phyloP scores from a whole-genome alignment of 208 protist species.

The Tetramitus jugosus region DNA sequence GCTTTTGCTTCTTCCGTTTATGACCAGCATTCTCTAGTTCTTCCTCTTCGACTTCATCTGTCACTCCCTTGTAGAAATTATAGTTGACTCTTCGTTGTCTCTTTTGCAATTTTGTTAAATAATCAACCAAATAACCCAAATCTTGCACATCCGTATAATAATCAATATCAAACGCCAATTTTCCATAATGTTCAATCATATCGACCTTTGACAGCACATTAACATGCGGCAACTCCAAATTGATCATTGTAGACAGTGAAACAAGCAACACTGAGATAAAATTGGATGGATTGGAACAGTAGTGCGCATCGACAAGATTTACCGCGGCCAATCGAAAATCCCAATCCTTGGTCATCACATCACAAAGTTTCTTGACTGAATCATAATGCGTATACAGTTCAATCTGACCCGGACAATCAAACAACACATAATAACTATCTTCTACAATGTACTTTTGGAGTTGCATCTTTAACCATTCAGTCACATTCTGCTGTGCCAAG shows the following conservation, averaged over 20 bases:
- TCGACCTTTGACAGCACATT: conserved; percentile 97
- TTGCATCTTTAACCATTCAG: conserved; percentile 19
- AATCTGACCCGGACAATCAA: conserved; percentile 97
- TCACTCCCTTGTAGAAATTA: too few relatives aligned
- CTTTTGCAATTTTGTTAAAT: conserved; percentile 18
- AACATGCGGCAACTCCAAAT: conserved; percentile 82
- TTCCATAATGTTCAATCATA: conserved; percentile 49
- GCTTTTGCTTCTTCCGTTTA: background rate
- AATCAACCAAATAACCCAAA: conserved; percentile 61
- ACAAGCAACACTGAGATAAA: conserved; percentile 90
- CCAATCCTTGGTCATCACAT: conserved; percentile 34
- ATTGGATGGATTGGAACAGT: conserved; percentile 81
- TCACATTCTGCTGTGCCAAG: conserved; percentile 55
- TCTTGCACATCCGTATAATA: conserved; percentile 70
- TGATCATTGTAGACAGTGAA: conserved; percentile 87
- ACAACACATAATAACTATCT: conserved; percentile 78
- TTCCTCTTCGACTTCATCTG: too few relatives aligned
- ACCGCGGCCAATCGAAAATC: conserved; percentile 46
- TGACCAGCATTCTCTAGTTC: too few relatives aligned
- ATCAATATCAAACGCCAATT: conserved; percentile 60
- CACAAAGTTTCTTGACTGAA: conserved; percentile 68
- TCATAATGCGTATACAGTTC: conserved; percentile 94
- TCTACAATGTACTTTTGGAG: conserved; percentile 26
- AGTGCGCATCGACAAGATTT: conserved; percentile 84
- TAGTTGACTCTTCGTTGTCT: too few relatives aligned